Evolutionary conservation across 2,329 filamentous ascomycete genomes (phyloP), one percentile per base, ranked within the genome.

Genomic region (Cercospora citrullina): DNA sequence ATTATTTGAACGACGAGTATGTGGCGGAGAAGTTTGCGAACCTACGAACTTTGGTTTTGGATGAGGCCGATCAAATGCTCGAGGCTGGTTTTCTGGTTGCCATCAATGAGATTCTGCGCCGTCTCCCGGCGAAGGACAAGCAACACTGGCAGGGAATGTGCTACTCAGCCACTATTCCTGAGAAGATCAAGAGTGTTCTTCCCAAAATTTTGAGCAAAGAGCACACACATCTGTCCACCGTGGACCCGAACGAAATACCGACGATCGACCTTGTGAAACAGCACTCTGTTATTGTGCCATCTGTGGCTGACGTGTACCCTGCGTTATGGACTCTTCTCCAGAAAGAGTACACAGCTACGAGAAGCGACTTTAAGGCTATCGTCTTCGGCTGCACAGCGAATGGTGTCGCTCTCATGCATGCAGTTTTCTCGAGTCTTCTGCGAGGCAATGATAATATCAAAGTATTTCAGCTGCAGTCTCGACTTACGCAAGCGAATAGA

Each of bases 41-140:
- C 67, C 72, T 83, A 23, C 78, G 78, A 57, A 81, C 82, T n/a
- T 73, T 84, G n/a, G 79, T 84, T 26, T 75, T 83, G 2, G 80
- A 83, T 39, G 95, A 99, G 77, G 95, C 95, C 0, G 95, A 99
- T 77, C 94, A 97, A 80, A 90, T 98, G 85, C 79, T 87, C 21
- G 82, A 86, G 48, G 77, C 83, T 62, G 85, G 86, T 26, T 87
- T 87, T 71, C 78, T 85, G 28, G 80, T 81, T 10, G 84, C 83
- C 23, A 82, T 87, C 65, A 83, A 83, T 72, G 79, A 83, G 60
- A 86, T 87, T 36, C 79, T 87, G 31, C 78, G 77, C 23, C 79
- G 80, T 36, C 80, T 87, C 55, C 85, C 85, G 9, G 78, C 82
- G 6, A 87, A 86, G 79, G 79, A 77, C 10, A 72, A 70, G 6